Evolutionary conservation across 805 yeast genomes (phyloP), one percentile per base, ranked within the genome.

Genomic region (Saturnispora sanitii): DNA sequence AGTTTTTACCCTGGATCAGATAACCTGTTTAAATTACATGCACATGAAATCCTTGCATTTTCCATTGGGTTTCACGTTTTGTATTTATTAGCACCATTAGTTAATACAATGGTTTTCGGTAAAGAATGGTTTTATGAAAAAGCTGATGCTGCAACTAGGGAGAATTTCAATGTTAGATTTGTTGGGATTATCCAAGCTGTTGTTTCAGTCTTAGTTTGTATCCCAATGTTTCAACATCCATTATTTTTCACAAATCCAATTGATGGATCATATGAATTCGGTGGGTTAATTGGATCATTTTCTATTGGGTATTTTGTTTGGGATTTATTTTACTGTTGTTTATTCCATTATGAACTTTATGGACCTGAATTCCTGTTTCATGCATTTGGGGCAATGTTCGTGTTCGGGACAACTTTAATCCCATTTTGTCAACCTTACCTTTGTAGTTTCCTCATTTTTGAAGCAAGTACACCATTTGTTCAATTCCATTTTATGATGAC

Each of bases 391-490:
- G 86, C 97, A 0, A 59, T 86, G 41, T 73, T 72, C 52, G 95
- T 85, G 30, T 84, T 88, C 56, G 53, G 62, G 2, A 60, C 73
- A 39, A 68, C 85, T 2, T 67, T 82, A 45, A 57, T 67, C 25
- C 96, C 96, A 3, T 83, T 78, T 59, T 75, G 85, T 55, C 77
- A 80, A 60, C 81, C 87, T 38, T 81, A 82, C 76, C 72, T 83
- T 21, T 90, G 95, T 1, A 76, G 79, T 17, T 92, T 88, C 57
- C 68, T 92, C 51, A 57, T 83, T 37, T 92, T 82, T 60, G 98
- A 92, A 62, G 70, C 83, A 31, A 81, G 94, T 35, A 84, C 96
- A 2, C 97, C 97, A 7, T 92, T 92, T 62, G 95, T 92, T 46
- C 94, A 92, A 61, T 58, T 84, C 56, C 85, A 92, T 60, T 92